Evolutionary conservation across 768 basidiomycete genomes (phyloP), one percentile per base, ranked within the genome.

Genomic region (Boletus rufocinnamomeus): DNA sequence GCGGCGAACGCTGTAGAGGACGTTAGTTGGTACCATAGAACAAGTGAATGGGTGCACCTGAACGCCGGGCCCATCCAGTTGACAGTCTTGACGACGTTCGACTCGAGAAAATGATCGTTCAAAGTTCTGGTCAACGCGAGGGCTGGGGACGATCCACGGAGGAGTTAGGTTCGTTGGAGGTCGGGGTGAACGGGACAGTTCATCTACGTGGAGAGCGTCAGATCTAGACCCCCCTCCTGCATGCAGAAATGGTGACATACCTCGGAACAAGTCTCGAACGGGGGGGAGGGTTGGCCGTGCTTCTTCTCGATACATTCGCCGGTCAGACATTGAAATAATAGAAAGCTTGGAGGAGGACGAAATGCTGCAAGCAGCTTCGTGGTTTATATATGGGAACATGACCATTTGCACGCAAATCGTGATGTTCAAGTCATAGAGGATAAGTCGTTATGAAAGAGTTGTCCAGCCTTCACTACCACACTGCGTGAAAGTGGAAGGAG

Each of bases 241-340:
- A 54, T 16, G 48, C 28, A 37, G 52, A 50, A 38, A 38, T 10
- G 3, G n/a, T 50, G 50, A 52, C 62, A 64, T 57, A 86, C 88
- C 82, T 78, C 81, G 75, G 67, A 89, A 85, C 58, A 89, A 73
- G 71, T 87, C 85, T 50, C 86, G 84, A 55, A 90, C 88, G 48
- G 87, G 80, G 41, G 88, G 88, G 58, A 90, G 84, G 17, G 83
- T 86, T 54, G 85, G 85, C 45, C 86, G 82, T 30, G 51, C 30
- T 35, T 65, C 63, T 8, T 72, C 73, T 56, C 66, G 64, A 52
- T 56, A 58, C 27, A 48, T 55, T 60, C 53, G 63, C 59, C 61
- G 65, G 66, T 71, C 63, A 72, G 69, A 67, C 60, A 72, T 68
- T 49, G 72, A 61, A 56, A 68, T 60, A 58, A 68, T 41, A 54